phyloP scores from a whole-genome alignment of 306 rosid species.

The Geum urbanum region DNA sequence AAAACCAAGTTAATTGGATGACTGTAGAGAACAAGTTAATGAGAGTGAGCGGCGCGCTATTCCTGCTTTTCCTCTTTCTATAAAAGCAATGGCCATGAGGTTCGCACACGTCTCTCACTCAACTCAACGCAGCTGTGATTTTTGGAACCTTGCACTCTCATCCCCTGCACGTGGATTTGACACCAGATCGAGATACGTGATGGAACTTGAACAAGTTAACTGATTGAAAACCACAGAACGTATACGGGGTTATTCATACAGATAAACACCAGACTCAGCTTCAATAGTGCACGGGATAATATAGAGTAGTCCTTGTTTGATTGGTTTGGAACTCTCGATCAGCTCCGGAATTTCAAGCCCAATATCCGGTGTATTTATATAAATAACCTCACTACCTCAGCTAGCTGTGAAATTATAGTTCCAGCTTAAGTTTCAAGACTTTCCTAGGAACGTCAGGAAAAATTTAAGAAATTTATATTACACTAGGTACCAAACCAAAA shows the following conservation, averaged over 20 bases:
- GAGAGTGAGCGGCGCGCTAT: background rate
- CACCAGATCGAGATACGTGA: background rate
- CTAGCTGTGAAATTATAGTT: background rate
- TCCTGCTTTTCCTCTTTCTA: background rate
- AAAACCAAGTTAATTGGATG: too few species aligned
- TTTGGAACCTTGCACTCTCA: background rate
- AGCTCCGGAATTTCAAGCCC: too few species aligned
- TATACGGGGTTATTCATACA: too few species aligned
- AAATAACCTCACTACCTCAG: too few species aligned
- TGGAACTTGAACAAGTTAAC: background rate
- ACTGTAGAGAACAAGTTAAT: background rate
- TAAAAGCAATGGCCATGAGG: conserved; percentile 26
- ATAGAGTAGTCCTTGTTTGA: too few species aligned
- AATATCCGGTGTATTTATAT: too few species aligned
- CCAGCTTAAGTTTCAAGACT: background rate
- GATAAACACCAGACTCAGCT: background rate
- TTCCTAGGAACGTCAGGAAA: background rate
- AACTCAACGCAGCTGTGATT: background rate
- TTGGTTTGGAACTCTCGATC: too few species aligned
- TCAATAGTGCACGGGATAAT: background rate
- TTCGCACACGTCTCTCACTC: conserved; percentile 7
- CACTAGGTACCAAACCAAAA: background rate
- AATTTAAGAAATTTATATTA: background rate
- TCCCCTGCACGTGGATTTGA: background rate
- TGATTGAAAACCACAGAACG: background rate